Evolutionary conservation across 331 rosid genomes (phyloP).

Genomic region (Cydonia oblonga): DNA sequence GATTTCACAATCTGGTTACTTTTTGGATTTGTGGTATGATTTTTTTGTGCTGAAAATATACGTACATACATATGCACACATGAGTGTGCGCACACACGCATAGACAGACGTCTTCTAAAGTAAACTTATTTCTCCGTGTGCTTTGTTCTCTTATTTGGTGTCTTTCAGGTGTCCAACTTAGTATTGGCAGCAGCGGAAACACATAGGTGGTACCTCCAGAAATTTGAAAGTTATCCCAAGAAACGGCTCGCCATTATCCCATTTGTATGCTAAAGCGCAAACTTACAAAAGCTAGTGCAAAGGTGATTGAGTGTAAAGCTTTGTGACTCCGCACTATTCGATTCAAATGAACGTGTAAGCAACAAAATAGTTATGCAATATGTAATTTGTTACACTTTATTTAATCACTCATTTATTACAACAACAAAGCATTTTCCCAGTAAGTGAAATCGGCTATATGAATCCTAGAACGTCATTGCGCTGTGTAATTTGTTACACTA

Average conservation of each 20-base stretch:
- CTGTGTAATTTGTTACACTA: too few relatives aligned
- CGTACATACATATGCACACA: not conserved
- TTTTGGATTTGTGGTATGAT: conserved; percentile 66
- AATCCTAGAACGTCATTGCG: too few relatives aligned
- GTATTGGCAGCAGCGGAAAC: conserved; percentile 78
- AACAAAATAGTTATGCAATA: not conserved
- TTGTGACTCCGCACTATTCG: not conserved
- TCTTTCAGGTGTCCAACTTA: conserved; percentile 56
- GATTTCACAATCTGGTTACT: conserved; percentile 71
- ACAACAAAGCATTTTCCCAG: too few relatives aligned
- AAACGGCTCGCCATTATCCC: conserved; percentile 60
- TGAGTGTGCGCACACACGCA: not conserved
- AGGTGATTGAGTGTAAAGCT: not conserved
- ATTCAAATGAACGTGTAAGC: conserved; percentile 1
- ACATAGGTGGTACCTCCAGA: conserved; percentile 65
- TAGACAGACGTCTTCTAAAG: not conserved
- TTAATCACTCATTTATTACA: not conserved
- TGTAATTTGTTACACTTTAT: not conserved
- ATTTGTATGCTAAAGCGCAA: conserved; percentile 28
- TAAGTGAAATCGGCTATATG: too few relatives aligned
- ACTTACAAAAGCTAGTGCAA: not conserved
- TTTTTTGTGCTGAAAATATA: not conserved
- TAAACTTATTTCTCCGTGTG: not conserved
- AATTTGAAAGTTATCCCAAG: conserved; percentile 57
- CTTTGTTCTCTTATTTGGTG: not conserved